These are phyloP conservation scores for Babesia bovis DNA, from an alignment of 169 alveolate genomes.

Conservation along the genomic window DNA sequence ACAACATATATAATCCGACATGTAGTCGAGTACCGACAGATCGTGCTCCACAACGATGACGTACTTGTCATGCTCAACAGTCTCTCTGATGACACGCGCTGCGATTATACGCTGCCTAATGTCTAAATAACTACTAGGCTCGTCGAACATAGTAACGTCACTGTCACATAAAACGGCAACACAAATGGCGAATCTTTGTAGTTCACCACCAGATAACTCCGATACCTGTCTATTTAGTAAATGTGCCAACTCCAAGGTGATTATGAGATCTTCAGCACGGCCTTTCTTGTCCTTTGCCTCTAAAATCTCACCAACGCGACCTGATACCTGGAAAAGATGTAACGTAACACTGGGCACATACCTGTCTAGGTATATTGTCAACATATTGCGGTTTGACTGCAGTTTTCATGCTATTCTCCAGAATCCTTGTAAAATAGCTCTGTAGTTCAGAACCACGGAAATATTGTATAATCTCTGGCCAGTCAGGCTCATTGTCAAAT, in stretches of 20 bases:
- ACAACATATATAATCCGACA: conserved; percentile 98
- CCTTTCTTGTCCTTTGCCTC: conserved; percentile 89
- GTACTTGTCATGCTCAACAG: conserved; percentile 89
- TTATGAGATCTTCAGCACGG: conserved; percentile 79
- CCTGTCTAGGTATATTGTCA: conserved; percentile 93
- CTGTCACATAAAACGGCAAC: conserved; percentile 92
- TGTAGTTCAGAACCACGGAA: conserved; percentile 98
- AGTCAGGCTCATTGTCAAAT: conserved; percentile 93
- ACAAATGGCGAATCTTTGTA: conserved; percentile 96
- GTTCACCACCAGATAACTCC: conserved; percentile 98
- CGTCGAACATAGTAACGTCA: conserved; percentile 98
- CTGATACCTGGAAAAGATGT: conserved; percentile 42
- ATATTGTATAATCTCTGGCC: conserved; percentile 93
- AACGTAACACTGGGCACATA: conserved; percentile 26
- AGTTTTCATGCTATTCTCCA: conserved; percentile 94
- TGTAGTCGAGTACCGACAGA: conserved; percentile 97
- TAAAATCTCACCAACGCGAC: conserved; percentile 82
- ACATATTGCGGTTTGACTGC: conserved; percentile 98
- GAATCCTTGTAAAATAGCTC: conserved; percentile 92
- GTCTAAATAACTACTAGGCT: conserved; percentile 98
- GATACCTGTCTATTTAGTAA: conserved; percentile 91
- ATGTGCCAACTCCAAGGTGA: conserved; percentile 90
- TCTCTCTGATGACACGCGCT: conserved; percentile 90
- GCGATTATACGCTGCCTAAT: conserved; percentile 96
- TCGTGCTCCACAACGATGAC: conserved; percentile 98